These are phyloP conservation scores for Plasmopara halstedii DNA, from an alignment of 352 stramenopile genomes.

Conservation along the genomic window DNA sequence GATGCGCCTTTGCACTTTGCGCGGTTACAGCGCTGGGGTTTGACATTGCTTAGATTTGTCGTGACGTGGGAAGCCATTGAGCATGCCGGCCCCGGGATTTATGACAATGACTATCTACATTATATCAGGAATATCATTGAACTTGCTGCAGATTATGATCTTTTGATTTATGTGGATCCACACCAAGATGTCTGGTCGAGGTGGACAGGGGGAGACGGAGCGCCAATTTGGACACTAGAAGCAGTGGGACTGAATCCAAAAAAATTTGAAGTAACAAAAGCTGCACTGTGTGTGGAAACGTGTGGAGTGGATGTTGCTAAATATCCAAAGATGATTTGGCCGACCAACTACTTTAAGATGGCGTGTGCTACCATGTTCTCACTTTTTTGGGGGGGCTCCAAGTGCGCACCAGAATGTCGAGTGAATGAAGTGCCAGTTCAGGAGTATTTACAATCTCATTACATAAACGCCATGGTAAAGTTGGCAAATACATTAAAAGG, in stretches of 20 bases:
- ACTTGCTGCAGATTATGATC: constrained; percentile 49
- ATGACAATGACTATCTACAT: constrained; percentile 78
- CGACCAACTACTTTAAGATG: constrained; percentile 89
- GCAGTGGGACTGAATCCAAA: constrained; percentile 64
- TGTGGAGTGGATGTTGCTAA: constrained; percentile 22
- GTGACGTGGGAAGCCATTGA: constrained; percentile 90
- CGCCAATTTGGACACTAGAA: constrained; percentile 86
- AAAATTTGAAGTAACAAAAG: constrained; percentile 65
- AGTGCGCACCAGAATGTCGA: constrained; percentile 58
- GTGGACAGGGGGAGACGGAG: constrained; percentile 85
- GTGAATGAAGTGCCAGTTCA: constrained; percentile 77
- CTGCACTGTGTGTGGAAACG: constrained; percentile 70
- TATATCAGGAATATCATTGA: constrained; percentile 66
- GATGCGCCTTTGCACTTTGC: constrained; percentile 77
- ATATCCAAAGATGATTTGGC: constrained; percentile 90
- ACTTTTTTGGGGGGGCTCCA: constrained; percentile 79
- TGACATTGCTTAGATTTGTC: constrained; percentile 78
- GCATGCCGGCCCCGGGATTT: constrained; percentile 69
- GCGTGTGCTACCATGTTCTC: constrained; percentile 89
- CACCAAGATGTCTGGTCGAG: constrained; percentile 91
- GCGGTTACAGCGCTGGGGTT: constrained; percentile 71
- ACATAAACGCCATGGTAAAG: constrained; percentile 64
- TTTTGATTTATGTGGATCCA: constrained; percentile 86
- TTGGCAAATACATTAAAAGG: constrained; percentile 54
- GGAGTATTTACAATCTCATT: constrained; percentile 83